Percentiles rank a stretch among this genome's conserved stretches.
Evolutionary conservation across 2,329 filamentous ascomycete genomes (phyloP).

Genomic region (Fusarium equiseti): DNA sequence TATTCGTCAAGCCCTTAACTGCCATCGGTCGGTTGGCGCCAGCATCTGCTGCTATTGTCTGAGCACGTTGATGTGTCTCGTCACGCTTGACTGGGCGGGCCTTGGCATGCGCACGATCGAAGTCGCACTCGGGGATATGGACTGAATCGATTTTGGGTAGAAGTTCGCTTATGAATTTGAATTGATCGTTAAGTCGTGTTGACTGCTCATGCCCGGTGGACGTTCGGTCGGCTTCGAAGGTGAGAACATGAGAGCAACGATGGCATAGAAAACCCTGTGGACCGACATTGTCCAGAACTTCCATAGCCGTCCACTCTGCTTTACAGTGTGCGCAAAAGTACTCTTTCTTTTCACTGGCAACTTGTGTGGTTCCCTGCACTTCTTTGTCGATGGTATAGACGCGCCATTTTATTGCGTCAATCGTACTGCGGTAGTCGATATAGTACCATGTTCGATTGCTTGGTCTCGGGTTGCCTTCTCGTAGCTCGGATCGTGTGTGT

Average conservation of each 20-base stretch:
- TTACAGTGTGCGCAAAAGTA: slow-evolving; percentile 86
- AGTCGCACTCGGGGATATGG: slow-evolving; percentile 79
- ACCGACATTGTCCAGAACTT: slow-evolving; percentile 83
- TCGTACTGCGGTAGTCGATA: slow-evolving; percentile 92
- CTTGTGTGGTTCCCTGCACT: slow-evolving; percentile 85
- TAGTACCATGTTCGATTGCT: slow-evolving; percentile 95
- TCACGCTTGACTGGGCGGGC: slow-evolving; percentile 75
- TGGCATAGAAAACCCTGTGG: slow-evolving; percentile 84
- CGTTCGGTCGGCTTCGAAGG: slow-evolving; percentile 74
- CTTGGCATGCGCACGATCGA: slow-evolving; percentile 74
- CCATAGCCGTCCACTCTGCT: slow-evolving; percentile 88
- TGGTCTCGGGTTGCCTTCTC: slow-evolving; percentile 83
- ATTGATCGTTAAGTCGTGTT: slow-evolving; percentile 80
- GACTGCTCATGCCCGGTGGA: slow-evolving; percentile 79
- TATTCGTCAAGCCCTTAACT: slow-evolving; percentile 75
- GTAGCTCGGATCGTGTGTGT: slow-evolving; percentile 75
- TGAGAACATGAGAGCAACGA: slow-evolving; percentile 75
- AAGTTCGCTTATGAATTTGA: slow-evolving; percentile 81
- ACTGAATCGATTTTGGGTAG: slow-evolving; percentile 82
- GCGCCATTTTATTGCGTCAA: slow-evolving; percentile 96
- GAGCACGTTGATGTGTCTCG: slow-evolving; percentile 73
- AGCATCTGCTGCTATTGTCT: slow-evolving; percentile 68
- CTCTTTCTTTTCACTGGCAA: slow-evolving; percentile 89
- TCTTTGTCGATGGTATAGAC: slow-evolving; percentile 89
- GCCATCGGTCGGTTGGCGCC: slow-evolving; percentile 70